phyloP scores from a whole-genome alignment of 1,139 yeast genomes.

The Suhomyces bokatorum region DNA sequence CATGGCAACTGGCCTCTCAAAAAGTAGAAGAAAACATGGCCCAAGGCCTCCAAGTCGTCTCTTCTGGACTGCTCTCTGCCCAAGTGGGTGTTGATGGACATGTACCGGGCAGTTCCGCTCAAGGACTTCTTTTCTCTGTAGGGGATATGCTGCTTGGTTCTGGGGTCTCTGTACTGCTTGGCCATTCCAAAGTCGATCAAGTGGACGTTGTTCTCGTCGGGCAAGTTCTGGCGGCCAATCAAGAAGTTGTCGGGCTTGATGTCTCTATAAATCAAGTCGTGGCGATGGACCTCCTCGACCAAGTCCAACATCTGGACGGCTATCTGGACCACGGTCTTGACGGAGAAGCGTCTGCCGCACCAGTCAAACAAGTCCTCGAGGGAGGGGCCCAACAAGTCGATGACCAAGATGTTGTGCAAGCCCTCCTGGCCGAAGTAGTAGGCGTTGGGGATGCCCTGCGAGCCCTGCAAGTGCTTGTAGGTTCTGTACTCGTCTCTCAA shows the following conservation, averaged over 20 bases:
- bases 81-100: constrained; percentile 95
- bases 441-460: constrained; percentile 86
- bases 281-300: constrained; percentile 85
- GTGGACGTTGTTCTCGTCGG: constrained; percentile 55
- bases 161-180: constrained; percentile 92
- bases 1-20: constrained; percentile 93
- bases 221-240: constrained; percentile 69
- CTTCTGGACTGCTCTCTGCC: constrained; percentile 96
- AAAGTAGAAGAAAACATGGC: constrained; percentile 93
- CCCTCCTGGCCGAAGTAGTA: constrained; percentile 98
- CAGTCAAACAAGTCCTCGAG: constrained; percentile 95
- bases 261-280: constrained; percentile 88
- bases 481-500: constrained; percentile 93
- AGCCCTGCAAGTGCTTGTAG: constrained; percentile 79
- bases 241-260: constrained; percentile 95
- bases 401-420: constrained; percentile 86
- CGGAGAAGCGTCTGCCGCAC: constrained; percentile 90
- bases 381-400: constrained; percentile 92
- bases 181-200: constrained; percentile 96
- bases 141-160: constrained; percentile 93
- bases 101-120: constrained; percentile 96
- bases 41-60: constrained; percentile 93
- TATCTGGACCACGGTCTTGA: constrained; percentile 86
- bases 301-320: constrained; percentile 90
- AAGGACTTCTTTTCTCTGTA: constrained; percentile 92